These are phyloP conservation scores for Colletotrichum tanaceti DNA, from an alignment of 2,329 filamentous ascomycete genomes.

Conservation along the genomic window DNA sequence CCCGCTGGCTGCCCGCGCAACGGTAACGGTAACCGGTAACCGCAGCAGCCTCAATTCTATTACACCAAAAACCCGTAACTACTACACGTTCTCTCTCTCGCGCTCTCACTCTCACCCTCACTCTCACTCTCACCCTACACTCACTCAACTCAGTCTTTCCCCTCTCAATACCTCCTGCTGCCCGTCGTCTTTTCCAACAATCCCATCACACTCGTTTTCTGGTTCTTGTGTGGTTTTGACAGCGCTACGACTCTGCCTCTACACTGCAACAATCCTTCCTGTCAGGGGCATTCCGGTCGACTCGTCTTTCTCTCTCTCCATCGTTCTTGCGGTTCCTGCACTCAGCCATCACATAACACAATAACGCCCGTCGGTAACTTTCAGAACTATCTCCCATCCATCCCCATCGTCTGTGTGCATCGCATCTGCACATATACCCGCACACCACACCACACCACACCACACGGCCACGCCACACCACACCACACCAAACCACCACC, in stretches of 20 bases:
- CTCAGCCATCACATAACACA: constrained; percentile 18
- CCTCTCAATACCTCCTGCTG: not conserved
- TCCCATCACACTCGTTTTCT: constrained; percentile 13
- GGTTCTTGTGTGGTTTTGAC: constrained; percentile 24
- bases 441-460: constrained; percentile 1
- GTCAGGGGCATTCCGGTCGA: not conserved
- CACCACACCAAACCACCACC: not conserved
- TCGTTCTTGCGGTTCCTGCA: constrained; percentile 1
- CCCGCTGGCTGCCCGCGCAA: constrained; percentile 25
- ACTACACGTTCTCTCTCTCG: too few species aligned
- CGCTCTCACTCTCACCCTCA: constrained; percentile 1
- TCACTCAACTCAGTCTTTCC: not conserved
- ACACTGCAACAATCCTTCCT: not conserved
- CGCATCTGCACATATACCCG: constrained; percentile 2
- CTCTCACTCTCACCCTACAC: too few species aligned
- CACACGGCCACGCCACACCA: constrained; percentile 1
- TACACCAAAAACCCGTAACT: constrained; percentile 14
- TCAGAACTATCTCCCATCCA: not conserved
- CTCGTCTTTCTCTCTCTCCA: not conserved
- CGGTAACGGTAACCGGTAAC: constrained; percentile 5
- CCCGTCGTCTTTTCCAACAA: not conserved
- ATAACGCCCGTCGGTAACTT: constrained; percentile 14
- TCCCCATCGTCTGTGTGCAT: constrained; percentile 24
- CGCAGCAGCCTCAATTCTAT: constrained; percentile 23
- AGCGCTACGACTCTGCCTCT: constrained; percentile 16